Evolutionary conservation across 257 asterid genomes (phyloP).

Genomic region (Solanum gandarillasii): DNA sequence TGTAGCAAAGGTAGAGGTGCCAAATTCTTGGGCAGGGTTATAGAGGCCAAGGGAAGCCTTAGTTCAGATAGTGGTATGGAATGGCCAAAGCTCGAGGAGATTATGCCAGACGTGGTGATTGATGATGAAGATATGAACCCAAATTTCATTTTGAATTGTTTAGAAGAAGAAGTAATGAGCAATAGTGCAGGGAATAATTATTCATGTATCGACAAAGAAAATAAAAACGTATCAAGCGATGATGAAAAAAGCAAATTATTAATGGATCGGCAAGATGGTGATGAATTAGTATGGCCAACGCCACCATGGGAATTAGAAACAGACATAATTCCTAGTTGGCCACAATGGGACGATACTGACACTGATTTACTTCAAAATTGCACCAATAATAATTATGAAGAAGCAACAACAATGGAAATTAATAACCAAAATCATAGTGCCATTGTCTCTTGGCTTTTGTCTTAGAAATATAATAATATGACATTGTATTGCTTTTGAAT

Average conservation of each 20-base stretch:
- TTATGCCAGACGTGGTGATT: background rate
- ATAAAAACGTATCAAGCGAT: background rate
- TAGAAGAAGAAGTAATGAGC: background rate
- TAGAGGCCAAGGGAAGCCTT: background rate
- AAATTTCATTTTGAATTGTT: background rate
- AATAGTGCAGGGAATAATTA: background rate
- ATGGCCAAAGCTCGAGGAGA: constrained; percentile 11
- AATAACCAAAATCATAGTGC: constrained; percentile 17
- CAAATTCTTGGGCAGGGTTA: background rate
- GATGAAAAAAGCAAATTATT: background rate
- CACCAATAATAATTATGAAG: background rate
- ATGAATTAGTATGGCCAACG: background rate
- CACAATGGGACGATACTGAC: constrained; percentile 20
- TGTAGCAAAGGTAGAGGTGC: background rate
- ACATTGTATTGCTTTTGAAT: background rate
- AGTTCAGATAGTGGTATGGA: background rate
- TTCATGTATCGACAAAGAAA: too few species aligned
- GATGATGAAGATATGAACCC: background rate
- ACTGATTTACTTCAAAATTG: background rate
- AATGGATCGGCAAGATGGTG: constrained; percentile 22
- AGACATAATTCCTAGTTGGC: constrained; percentile 5
- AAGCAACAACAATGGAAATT: background rate
- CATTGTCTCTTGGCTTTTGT: constrained; percentile 44
- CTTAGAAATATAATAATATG: background rate
- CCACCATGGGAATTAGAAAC: background rate